These are phyloP conservation scores for Syzygium syzygioides DNA, from an alignment of 441 rosid genomes.

Conservation along the genomic window DNA sequence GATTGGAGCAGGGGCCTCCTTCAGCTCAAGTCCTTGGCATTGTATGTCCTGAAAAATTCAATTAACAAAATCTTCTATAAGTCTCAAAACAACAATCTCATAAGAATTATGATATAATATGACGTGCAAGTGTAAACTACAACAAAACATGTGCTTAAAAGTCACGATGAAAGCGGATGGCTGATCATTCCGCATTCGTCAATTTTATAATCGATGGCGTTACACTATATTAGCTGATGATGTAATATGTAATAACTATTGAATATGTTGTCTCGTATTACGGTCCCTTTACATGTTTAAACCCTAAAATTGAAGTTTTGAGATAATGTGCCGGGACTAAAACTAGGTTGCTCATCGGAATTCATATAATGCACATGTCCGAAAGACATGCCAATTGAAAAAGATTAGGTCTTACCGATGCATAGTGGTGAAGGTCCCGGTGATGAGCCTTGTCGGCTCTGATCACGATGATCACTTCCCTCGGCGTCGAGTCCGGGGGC, in stretches of 20 bases:
- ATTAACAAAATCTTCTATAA: not conserved
- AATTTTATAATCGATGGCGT: not conserved
- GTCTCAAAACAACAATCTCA: not conserved
- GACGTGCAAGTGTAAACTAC: rapidly evolving
- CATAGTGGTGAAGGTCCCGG: slow-evolving; percentile 86
- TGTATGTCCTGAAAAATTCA: slow-evolving; percentile 59
- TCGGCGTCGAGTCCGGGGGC: slow-evolving; percentile 51
- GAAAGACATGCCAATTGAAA: not conserved
- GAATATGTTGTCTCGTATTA: not conserved
- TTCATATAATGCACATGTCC: not conserved
- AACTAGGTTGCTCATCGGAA: not conserved
- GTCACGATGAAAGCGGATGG: rapidly evolving
- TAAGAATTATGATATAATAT: not conserved
- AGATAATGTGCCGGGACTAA: not conserved
- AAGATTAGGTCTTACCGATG: slow-evolving; percentile 30
- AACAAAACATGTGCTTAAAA: rapidly evolving
- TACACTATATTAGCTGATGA: not conserved
- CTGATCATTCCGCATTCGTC: rapidly evolving
- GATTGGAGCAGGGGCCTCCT: slow-evolving; percentile 65
- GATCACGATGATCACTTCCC: slow-evolving; percentile 64
- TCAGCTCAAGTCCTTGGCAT: slow-evolving; percentile 59
- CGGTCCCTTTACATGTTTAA: not conserved
- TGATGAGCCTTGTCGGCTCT: slow-evolving; percentile 96
- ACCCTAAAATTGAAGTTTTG: not conserved
- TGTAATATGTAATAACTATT: rapidly evolving